Evolutionary conservation across 179 eudicot genomes (phyloP), one percentile per base, ranked within the genome.

Genomic region (Camellia oleifera): DNA sequence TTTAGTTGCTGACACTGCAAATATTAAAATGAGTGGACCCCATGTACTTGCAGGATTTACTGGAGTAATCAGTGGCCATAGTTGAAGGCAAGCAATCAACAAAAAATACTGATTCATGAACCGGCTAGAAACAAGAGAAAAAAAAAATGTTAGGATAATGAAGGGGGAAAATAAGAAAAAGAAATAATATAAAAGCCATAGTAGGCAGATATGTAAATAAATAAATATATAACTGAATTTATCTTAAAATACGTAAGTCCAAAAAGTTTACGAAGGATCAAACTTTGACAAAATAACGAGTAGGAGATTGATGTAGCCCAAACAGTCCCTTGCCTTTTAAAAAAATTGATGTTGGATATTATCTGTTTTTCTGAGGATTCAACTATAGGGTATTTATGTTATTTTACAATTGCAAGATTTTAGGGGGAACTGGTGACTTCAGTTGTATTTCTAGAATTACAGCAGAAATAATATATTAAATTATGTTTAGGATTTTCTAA

Each of bases 71-170:
- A 96, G 92, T 50, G 99, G 89, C 99, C 99, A 96, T 72, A 96
- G 90, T 84, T 96, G 99, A 87, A 96, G 98, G 87, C 99, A 96
- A 76, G 99, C 99, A 82, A 96, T 96, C 94, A 96, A 80, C 90
- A 96, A 90, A 85, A 96, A 96, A 82, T 96, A 96, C 89, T 96
- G 99, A 83, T 96, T 96, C 99, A 96, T 96, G 83, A 96, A 96
- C 46, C 99, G 99, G 88, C 99, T 96, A 98, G 70, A 82, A 83
- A 82, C n/a, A 79, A 73, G 67, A 74, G 40, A n/a, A 72, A 56
- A 79, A 0, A 61, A 77, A 57, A 48, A 57, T 74, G 72, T 79
- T 69, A 81, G 53, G 12, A 64, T 3, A 45, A n/a, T 42, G 48
- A 65, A 78, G 56, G 15, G 32, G 69, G n/a, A 6, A 12, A 69